phyloP scores from a whole-genome alignment of 352 stramenopile species.

The Phytopythium kandeliae region DNA sequence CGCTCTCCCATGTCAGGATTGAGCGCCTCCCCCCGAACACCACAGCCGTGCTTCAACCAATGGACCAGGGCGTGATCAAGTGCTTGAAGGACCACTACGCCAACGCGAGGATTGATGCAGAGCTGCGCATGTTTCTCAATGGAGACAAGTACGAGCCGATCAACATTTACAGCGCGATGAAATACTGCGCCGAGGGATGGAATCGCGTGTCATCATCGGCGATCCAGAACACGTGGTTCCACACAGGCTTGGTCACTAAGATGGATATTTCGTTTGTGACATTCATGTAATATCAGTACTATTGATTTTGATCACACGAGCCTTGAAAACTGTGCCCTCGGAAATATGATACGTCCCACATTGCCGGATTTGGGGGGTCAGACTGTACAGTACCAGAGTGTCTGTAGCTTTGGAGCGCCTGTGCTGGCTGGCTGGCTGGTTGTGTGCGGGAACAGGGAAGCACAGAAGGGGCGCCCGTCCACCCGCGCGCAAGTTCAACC shows the following conservation, averaged over 20 bases:
- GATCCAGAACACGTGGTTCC: conserved; percentile 13
- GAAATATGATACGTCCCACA: background rate
- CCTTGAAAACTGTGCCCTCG: background rate
- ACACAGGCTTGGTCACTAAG: conserved; percentile 11
- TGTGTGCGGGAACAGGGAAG: background rate
- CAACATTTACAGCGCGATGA: conserved; percentile 11
- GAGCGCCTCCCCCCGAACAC: conserved; percentile 4
- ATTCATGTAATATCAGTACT: conserved; percentile 12
- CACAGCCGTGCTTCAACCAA: conserved; percentile 11
- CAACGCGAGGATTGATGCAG: conserved; percentile 1
- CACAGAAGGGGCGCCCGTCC: background rate
- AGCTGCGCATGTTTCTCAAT: conserved; percentile 10
- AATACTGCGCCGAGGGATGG: conserved; percentile 11
- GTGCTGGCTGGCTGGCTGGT: no score
- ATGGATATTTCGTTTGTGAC: conserved; percentile 5
- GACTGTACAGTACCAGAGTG: conserved; percentile 1
- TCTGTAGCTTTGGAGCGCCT: no score
- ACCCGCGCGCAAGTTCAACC: conserved; percentile 5
- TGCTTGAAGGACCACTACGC: conserved; percentile 12
- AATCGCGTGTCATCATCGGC: background rate
- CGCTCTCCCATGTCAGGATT: no score
- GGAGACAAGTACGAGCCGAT: background rate
- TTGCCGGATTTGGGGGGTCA: background rate
- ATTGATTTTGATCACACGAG: conserved; percentile 5
- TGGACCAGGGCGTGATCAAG: conserved; percentile 19